Percentiles rank a stretch among this genome's conserved stretches.
phyloP scores from a whole-genome alignment of 345 rosid genomes.

The Sonneratia alba region DNA sequence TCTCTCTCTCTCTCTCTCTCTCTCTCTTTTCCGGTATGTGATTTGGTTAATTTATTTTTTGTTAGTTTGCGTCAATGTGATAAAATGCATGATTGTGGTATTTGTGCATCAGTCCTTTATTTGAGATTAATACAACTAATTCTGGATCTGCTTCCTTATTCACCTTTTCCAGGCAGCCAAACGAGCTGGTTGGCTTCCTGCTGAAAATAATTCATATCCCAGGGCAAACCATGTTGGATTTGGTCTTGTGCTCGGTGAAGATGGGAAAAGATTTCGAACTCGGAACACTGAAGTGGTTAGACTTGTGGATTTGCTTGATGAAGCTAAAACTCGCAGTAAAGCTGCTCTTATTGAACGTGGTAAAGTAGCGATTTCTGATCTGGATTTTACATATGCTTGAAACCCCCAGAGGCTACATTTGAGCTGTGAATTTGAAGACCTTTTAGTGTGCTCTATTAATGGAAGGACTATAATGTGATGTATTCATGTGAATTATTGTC shows the following conservation, averaged over 20 bases:
- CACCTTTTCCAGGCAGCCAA: conserved; percentile 61
- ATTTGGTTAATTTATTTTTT: too few relatives aligned
- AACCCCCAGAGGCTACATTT: not conserved
- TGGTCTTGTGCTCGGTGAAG: conserved; percentile 95
- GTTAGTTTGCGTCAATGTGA: not conserved
- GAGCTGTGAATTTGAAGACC: not conserved
- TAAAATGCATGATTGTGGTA: not conserved
- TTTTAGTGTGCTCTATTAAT: not conserved
- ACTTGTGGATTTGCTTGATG: conserved; percentile 88
- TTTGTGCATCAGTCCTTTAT: not conserved
- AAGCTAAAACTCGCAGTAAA: conserved; percentile 84
- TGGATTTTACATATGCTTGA: too few relatives aligned
- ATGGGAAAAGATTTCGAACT: conserved; percentile 86
- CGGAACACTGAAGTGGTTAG: conserved; percentile 81
- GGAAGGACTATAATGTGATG: not conserved
- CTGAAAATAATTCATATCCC: conserved; percentile 42
- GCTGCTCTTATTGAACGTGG: conserved; percentile 72
- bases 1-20: too few relatives aligned
- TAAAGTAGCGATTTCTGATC: conserved; percentile 18
- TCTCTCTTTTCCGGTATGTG: too few relatives aligned
- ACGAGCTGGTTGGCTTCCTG: conserved; percentile 84
- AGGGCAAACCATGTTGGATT: conserved; percentile 79
- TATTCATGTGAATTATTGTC: conserved; percentile 6
- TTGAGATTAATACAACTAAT: conserved; percentile 2
- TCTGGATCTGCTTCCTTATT: conserved; percentile 7